Evolutionary conservation across 2,329 filamentous ascomycete species (phyloP).

Genomic region (Leptosphaerulina australis): DNA sequence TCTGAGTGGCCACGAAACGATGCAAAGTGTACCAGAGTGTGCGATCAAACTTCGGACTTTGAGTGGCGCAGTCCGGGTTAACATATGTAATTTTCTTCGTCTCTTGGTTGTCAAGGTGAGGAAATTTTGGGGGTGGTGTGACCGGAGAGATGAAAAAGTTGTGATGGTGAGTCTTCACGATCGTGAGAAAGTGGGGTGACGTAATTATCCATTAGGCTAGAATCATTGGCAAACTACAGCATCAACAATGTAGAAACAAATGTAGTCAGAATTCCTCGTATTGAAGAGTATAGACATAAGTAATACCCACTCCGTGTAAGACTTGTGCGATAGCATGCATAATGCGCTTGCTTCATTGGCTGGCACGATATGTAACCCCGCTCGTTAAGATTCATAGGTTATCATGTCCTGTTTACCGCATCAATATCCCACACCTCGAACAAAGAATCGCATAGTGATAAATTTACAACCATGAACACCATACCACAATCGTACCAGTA

Average conservation of each 20-base stretch:
- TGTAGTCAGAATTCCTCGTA: background rate
- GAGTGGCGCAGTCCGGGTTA: background rate
- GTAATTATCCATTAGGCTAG: slow-evolving; percentile 18
- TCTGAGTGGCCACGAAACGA: background rate
- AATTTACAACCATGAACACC: slow-evolving; percentile 3
- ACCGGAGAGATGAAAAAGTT: slow-evolving; percentile 8
- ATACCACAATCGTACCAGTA: slow-evolving; percentile 44
- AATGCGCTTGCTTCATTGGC: slow-evolving; percentile 15
- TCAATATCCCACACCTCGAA: background rate
- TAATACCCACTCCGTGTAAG: too few relatives aligned
- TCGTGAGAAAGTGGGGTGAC: slow-evolving; percentile 36
- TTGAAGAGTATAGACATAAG: too few relatives aligned
- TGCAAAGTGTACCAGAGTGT: background rate
- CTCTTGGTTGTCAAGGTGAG: background rate
- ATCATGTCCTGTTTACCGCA: background rate
- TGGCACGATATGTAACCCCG: slow-evolving; percentile 12
- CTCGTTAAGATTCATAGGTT: background rate
- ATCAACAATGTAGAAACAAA: background rate
- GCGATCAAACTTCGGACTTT: background rate
- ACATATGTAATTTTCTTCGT: background rate
- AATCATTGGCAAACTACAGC: background rate
- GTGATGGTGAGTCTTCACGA: slow-evolving; percentile 24
- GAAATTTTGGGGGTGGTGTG: slow-evolving; percentile 16
- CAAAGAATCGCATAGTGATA: background rate
- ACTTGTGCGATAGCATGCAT: too few relatives aligned